Evolutionary conservation across 306 rosid genomes (phyloP).

Genomic region (Cicer yamashitae): DNA sequence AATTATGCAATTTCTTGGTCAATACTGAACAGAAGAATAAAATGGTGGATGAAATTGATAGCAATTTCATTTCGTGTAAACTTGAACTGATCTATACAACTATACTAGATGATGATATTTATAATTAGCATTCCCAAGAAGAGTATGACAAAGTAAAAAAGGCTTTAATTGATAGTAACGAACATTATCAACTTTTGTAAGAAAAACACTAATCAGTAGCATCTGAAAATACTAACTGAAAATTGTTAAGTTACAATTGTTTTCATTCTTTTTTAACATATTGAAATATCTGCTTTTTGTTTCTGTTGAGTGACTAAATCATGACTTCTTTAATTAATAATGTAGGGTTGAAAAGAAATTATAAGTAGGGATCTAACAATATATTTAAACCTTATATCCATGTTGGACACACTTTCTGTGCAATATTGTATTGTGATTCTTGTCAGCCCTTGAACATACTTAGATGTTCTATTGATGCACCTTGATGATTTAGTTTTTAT

Average conservation of each 20-base stretch:
- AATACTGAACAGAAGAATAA: neutral
- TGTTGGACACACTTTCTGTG: neutral
- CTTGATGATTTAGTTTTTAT: neutral
- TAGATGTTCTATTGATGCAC: neutral
- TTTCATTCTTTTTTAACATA: neutral
- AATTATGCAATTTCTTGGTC: neutral
- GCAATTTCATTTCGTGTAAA: neutral
- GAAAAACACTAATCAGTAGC: neutral
- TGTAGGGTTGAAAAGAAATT: neutral
- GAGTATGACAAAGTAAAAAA: neutral
- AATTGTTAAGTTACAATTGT: neutral
- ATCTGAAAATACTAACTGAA: neutral
- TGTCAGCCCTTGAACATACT: neutral
- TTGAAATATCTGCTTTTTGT: neutral
- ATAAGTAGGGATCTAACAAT: neutral
- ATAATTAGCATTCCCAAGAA: neutral
- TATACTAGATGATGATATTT: neutral
- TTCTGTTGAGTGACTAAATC: neutral
- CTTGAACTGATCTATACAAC: neutral
- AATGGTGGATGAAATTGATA: neutral
- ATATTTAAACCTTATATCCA: neutral
- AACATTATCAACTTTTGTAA: neutral
- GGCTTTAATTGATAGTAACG: neutral
- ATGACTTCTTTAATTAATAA: neutral
- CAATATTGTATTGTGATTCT: neutral